These are phyloP conservation scores for Elsinoe australis DNA, from an alignment of 2,329 filamentous ascomycete species.

Conservation along the genomic window DNA sequence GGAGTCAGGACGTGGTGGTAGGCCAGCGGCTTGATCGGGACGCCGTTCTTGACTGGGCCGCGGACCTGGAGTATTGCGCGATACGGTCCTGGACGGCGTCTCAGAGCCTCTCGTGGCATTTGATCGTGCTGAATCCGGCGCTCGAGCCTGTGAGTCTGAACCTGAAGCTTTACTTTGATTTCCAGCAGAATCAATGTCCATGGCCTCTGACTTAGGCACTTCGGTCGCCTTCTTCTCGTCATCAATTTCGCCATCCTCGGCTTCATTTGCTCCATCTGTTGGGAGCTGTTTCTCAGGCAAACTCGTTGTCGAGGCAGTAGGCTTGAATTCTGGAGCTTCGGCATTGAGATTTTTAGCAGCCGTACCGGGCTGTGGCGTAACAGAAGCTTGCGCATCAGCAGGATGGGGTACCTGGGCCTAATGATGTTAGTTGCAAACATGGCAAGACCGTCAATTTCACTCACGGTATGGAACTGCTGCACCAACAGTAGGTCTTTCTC, in stretches of 20 bases:
- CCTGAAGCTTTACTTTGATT: neutral
- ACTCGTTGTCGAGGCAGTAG: slow-evolving; percentile 32
- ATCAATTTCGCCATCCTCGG: slow-evolving; percentile 67
- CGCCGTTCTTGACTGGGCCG: neutral
- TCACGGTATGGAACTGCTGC: slow-evolving; percentile 63
- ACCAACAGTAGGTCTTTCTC: slow-evolving; percentile 65
- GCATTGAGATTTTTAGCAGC: slow-evolving; percentile 41
- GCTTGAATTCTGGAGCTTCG: slow-evolving; percentile 58
- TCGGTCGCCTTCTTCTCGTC: slow-evolving; percentile 43
- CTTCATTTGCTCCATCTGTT: slow-evolving; percentile 11
- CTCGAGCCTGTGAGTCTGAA: neutral
- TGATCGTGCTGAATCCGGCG: neutral
- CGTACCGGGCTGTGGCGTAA: slow-evolving; percentile 36
- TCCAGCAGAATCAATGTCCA: slow-evolving; percentile 1
- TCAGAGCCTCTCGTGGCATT: too few relatives aligned
- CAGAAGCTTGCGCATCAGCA: slow-evolving; percentile 26
- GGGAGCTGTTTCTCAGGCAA: slow-evolving; percentile 18
- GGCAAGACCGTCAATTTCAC: slow-evolving; percentile 24
- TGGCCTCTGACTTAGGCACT: slow-evolving; percentile 21
- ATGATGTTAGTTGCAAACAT: neutral
- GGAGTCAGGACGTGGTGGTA: slow-evolving; percentile 11
- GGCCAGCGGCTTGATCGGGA: slow-evolving; percentile 29
- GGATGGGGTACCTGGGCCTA: slow-evolving; percentile 6
- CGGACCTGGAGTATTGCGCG: neutral
- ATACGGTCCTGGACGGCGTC: slow-evolving; percentile 6